Conservation (phyloP, 2,329 filamentous ascomycete genomes). For the Raffaelea ambrosiae region DNA sequence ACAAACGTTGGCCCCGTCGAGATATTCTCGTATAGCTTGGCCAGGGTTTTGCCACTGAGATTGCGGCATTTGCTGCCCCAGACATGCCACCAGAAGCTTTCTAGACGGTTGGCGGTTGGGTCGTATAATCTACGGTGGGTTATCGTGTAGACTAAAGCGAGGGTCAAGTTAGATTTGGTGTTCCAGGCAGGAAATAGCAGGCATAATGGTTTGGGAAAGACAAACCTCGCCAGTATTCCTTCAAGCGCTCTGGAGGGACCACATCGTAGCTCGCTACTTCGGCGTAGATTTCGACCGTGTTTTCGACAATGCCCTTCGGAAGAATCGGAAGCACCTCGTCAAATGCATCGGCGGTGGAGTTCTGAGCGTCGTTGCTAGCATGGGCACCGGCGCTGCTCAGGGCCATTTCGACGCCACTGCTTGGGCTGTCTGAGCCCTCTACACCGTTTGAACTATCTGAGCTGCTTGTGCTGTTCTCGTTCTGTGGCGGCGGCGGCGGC, state of each 20-base stretch:
- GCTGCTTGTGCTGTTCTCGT: no score
- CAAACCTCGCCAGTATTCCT: slow-evolving; percentile 49
- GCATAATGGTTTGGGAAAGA: background rate
- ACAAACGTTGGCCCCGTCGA: slow-evolving; percentile 50
- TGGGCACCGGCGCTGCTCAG: no score
- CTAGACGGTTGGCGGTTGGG: slow-evolving; percentile 53
- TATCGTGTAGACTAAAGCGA: slow-evolving; percentile 46
- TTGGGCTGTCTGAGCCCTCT: no score
- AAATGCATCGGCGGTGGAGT: no score
- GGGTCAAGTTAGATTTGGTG: background rate
- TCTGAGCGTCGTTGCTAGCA: no score
- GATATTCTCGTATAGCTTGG: slow-evolving; percentile 48
- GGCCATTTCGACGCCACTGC: no score
- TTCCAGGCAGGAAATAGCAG: background rate
- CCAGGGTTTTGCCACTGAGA: slow-evolving; percentile 44
- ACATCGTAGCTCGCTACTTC: slow-evolving; percentile 43
- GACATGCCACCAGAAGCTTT: slow-evolving; percentile 61
- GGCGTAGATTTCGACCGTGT: slow-evolving; percentile 41
- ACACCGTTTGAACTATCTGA: no score
- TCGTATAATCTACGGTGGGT: slow-evolving; percentile 50
- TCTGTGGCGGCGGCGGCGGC: no score
- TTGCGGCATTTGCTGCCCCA: slow-evolving; percentile 49
- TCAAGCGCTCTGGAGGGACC: slow-evolving; percentile 44
- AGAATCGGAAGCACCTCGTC: slow-evolving; percentile 31
- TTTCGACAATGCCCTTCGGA: slow-evolving; percentile 50